Evolutionary conservation across 2,329 filamentous ascomycete species (phyloP), one percentile per base, ranked within the genome.

Genomic region (Beauveria pseudobassiana): DNA sequence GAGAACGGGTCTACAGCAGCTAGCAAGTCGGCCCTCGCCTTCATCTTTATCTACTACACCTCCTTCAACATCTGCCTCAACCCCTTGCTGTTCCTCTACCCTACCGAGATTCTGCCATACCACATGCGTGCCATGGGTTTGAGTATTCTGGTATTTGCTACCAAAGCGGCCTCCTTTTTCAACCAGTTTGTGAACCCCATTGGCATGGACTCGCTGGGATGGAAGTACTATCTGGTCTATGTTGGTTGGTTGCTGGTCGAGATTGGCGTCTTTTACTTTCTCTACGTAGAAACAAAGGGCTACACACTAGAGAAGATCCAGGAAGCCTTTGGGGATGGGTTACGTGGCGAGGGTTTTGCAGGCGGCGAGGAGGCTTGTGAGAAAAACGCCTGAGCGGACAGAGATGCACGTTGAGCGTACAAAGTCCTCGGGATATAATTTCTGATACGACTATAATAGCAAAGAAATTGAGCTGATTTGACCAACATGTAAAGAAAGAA

Each of bases 391-490:
- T 16, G 38, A 42, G 38, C 14, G 18, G 38, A 42, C 14, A 14
- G 14, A 42, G 10, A 6, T 42, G 38, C 18, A 42, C 18, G 14
- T 42, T 18, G 38, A 42, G 38, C 38, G 38, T 42, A 12, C 38
- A 18, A 42, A 30, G 8, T 10, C 8, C 28, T 10, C 28, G 1
- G 14, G 2, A 18, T 12, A 16, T 16, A 18, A 18, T 14, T 5
- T 42, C 4, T 42, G 38, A 30, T 18, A 42, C 12, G 16, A 16
- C 38, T 42, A 2, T 2, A 16, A 42, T 42, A 18, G 3, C 2
- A 1, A 30, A 0, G 2, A 2, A 30, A 3, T 10, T 3, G 1
- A 30, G 28, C 8, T 10, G 2, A 30, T 30, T 30, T 1, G 28
- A 9, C 28, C 3, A 8, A 30, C 10, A 10, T 1, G 22, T 24